Evolutionary conservation across 2,329 filamentous ascomycete species (phyloP).

Genomic region (Ophiostoma perfectum): DNA sequence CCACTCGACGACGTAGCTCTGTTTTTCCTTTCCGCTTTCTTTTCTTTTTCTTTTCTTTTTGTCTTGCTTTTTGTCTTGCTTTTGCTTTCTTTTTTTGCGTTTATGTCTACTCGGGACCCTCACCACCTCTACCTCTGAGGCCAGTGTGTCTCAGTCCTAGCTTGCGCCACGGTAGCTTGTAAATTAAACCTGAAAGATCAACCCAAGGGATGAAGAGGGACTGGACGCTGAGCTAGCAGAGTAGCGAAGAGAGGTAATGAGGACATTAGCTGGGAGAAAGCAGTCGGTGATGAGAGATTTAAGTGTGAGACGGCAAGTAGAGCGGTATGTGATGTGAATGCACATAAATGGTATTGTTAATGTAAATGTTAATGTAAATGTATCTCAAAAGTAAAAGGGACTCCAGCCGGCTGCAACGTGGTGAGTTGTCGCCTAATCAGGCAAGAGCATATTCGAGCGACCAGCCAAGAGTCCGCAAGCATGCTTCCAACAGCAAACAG

Average conservation of each 20-base stretch:
- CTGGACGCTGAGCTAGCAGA: background rate
- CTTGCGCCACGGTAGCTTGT: background rate
- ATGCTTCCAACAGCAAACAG: too few relatives aligned
- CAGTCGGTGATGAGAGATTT: background rate
- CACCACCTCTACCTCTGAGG: background rate
- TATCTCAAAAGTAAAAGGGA: background rate
- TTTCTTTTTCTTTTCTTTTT: background rate
- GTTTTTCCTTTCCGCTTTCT: background rate
- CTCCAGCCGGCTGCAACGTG: background rate
- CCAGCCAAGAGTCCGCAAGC: too few relatives aligned
- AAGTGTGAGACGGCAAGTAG: background rate
- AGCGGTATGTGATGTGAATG: too few relatives aligned
- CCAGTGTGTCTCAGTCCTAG: background rate
- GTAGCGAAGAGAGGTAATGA: background rate
- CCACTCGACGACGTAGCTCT: background rate
- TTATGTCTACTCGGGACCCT: background rate
- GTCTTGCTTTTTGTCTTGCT: background rate
- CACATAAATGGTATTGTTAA: too few relatives aligned
- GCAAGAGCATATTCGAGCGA: background rate
- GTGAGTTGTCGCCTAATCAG: background rate
- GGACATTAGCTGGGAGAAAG: background rate
- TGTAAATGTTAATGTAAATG: too few relatives aligned
- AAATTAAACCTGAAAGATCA: conserved; percentile 3
- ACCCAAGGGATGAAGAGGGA: background rate
- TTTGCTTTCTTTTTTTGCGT: background rate